Conservation (phyloP, 352 stramenopile species). For the Achlya hypogyna region DNA sequence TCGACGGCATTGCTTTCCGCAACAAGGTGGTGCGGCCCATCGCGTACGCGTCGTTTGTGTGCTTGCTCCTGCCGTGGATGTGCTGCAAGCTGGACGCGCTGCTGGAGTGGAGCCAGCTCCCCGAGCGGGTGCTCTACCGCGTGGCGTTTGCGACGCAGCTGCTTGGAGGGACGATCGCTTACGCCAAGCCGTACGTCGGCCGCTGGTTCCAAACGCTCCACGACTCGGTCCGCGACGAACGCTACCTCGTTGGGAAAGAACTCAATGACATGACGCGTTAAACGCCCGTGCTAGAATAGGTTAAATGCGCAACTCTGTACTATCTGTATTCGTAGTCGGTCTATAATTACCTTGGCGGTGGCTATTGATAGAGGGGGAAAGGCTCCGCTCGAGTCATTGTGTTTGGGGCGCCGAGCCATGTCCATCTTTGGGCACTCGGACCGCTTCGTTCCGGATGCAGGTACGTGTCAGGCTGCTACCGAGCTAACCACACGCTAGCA, state of each 20-base stretch:
- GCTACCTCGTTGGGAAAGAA: slow-evolving; percentile 78
- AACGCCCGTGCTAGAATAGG: neutral
- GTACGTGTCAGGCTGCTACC: slow-evolving; percentile 25
- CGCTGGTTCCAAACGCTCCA: slow-evolving; percentile 59
- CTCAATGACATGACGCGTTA: slow-evolving; percentile 80
- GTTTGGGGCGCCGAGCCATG: neutral
- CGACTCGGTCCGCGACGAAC: slow-evolving; percentile 81
- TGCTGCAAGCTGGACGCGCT: slow-evolving; percentile 31
- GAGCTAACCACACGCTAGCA: slow-evolving; percentile 23
- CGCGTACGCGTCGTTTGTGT: slow-evolving; percentile 37
- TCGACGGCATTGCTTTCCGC: slow-evolving; percentile 60
- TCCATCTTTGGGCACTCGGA: slow-evolving; percentile 72
- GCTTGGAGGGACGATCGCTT: slow-evolving; percentile 27
- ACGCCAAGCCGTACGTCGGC: slow-evolving; percentile 38
- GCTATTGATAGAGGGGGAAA: neutral
- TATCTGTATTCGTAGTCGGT: neutral
- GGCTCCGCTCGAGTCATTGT: neutral
- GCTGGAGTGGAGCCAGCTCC: slow-evolving; percentile 49
- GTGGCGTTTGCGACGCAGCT: slow-evolving; percentile 27
- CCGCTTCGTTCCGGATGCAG: slow-evolving; percentile 59
- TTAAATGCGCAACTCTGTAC: neutral
- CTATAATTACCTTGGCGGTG: neutral
- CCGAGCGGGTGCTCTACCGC: slow-evolving; percentile 31
- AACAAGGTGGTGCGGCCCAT: slow-evolving; percentile 53
- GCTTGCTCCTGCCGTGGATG: slow-evolving; percentile 45